Evolutionary conservation across 1,284 basidiomycete genomes (phyloP), one percentile per base, ranked within the genome.

Genomic region (Heterobasidion irregulare): DNA sequence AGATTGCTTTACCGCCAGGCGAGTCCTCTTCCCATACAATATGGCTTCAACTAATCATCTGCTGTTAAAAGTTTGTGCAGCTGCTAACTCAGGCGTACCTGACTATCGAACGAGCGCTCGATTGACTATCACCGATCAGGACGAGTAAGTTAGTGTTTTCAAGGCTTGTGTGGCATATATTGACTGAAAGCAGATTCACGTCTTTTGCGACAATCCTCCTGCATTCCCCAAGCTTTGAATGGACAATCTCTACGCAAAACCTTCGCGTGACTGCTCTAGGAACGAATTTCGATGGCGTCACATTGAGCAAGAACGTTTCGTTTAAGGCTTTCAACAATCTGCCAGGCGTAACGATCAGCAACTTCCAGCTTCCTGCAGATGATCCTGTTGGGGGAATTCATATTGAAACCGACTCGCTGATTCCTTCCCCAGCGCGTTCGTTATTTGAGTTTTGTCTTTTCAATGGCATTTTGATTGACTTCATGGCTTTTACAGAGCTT

Each of bases 261-360:
- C 75, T 91, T 50, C 78, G 80, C 38, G 71, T 92, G 12, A 78
- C 75, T 2, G 84, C 89, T 4, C 74, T 90, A 1, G 82, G 83
- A 12, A 88, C 84, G 35, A 78, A 82, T 60, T 90, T 90, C 62
- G 80, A 84, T 59, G 76, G 81, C 52, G 80, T 90, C 33, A 73
- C 75, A 0, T 73, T 91, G 53, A 76, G 72, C 50, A 90, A 91
- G 70, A 73, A 74, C 7, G 68, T 91, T 53, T 70, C 80, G 8
- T 78, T 92, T 70, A 82, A 81, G 65, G 88, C 85, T 3, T 91
- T 91, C 70, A 84, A 88, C 59, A 75, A 74, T 52, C 69, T 90
- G 19, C 83, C 84, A 13, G 84, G 84, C 9, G 80, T 86, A 44
- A 82, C 79, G 1, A 86, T 89, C 63, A 79, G 73, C 61, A 83